Evolutionary conservation across 1,284 basidiomycete species (phyloP), one percentile per base, ranked within the genome.

Genomic region (Sphaerobolus stellatus): DNA sequence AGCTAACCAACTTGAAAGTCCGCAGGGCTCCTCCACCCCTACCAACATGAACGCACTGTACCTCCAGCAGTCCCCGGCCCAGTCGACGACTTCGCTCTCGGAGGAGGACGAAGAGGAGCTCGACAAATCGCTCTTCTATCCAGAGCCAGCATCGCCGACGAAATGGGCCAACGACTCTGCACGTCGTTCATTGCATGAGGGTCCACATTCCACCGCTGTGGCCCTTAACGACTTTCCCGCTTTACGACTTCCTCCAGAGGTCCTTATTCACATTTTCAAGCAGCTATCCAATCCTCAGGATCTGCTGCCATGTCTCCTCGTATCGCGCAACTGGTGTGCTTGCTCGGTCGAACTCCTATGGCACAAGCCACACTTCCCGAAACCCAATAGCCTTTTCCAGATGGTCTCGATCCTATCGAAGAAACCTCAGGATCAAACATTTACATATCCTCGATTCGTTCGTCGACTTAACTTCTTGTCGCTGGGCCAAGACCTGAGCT

Each of bases 271-370:
- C 73, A 90, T 98, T 63, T 81, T 99, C 62, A 90, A 88, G 57
- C 85, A 94, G 61, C 78, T 99, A 11, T 83, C 90, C 56, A 79
- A 82, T 0, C 75, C 85, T 22, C 78, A 80, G 52, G 91, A 96
- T 71, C 78, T 97, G 38, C 83, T 89, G 60, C 78, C 80, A 58
- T 81, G 84, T 47, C 78, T 97, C 56, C 83, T 90, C 53, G 95
- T 98, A 30, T 94, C 88, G 33, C 86, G 92, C 55, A 80, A 86
- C 13, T 99, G 97, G 95, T 98, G 94, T 75, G 86, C 95, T 65
- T 96, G 94, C 70, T 88, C 93, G 7, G 94, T 96, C 52, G 94
- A 98, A 69, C 80, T 98, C 18, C 80, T 99, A 20, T 99, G 96
- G 96, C 90, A 95, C 70, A 90, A 92, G 63, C 95, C 96, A 16